Evolutionary conservation across 352 stramenopile species (phyloP).

Genomic region (Globisporangium iwayamae): DNA sequence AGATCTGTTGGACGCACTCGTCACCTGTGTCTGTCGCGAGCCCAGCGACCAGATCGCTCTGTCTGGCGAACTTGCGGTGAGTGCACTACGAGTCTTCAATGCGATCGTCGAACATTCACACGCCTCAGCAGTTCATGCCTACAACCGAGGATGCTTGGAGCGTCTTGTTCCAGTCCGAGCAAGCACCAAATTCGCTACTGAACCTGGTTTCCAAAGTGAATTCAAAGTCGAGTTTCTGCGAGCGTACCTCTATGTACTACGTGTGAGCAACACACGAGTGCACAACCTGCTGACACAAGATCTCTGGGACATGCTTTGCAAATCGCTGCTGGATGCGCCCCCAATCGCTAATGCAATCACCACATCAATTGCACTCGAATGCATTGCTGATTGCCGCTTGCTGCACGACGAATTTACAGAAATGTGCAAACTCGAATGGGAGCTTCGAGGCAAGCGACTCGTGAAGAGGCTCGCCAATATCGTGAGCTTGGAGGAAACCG

Average conservation of each 20-base stretch:
- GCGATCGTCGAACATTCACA: slow-evolving; percentile 10
- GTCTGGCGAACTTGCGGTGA: not conserved
- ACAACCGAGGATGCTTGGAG: slow-evolving; percentile 3
- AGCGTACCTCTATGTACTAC: slow-evolving; percentile 3
- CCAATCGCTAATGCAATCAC: not conserved
- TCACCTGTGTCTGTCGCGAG: not conserved
- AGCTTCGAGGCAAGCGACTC: not conserved
- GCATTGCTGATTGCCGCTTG: not conserved
- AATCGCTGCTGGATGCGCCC: not conserved
- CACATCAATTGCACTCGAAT: not conserved
- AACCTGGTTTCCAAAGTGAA: not conserved
- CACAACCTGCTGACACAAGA: not conserved
- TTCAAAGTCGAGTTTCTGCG: slow-evolving; percentile 5
- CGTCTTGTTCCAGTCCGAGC: not conserved
- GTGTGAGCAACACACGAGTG: not conserved
- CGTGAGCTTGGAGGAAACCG: not conserved
- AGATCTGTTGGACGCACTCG: slow-evolving; percentile 4
- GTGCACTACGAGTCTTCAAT: slow-evolving; percentile 5
- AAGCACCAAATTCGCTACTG: too few relatives aligned
- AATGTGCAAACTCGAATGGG: slow-evolving; percentile 5
- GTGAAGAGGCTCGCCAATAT: not conserved
- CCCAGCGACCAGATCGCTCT: not conserved
- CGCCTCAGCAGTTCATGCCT: not conserved
- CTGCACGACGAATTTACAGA: not conserved
- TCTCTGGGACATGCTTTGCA: slow-evolving; percentile 9